Evolutionary conservation across 495 filamentous ascomycete species (phyloP).

Genomic region (Daldinia childiae): DNA sequence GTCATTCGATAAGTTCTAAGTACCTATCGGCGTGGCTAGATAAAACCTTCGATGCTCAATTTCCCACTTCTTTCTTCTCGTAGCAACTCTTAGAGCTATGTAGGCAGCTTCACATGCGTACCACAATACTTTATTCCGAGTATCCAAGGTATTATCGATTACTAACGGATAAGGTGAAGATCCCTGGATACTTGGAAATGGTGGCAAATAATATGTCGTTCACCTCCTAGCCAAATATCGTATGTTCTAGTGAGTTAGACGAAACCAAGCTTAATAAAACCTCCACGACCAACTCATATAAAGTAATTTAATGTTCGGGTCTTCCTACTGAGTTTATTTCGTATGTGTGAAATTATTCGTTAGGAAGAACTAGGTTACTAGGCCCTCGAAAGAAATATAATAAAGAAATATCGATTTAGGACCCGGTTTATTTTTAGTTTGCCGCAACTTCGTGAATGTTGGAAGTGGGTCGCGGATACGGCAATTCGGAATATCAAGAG

Average conservation of each 20-base stretch:
- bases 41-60: background rate
- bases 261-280: background rate
- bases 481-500: slow-evolving; percentile 14
- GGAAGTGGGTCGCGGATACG: slow-evolving; percentile 32
- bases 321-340: background rate
- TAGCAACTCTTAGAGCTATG: background rate
- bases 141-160: background rate
- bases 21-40: slow-evolving; percentile 13
- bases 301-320: background rate
- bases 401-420: slow-evolving; percentile 24
- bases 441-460: slow-evolving; percentile 18
- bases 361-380: background rate
- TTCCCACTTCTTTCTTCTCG: slow-evolving; percentile 2
- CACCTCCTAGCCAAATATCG: slow-evolving; percentile 7
- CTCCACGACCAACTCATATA: background rate
- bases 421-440: slow-evolving; percentile 30
- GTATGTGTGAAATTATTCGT: slow-evolving; percentile 11
- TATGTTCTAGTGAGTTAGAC: slow-evolving; percentile 10
- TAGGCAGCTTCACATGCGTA: slow-evolving; percentile 9
- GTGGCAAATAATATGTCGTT: slow-evolving; percentile 34
- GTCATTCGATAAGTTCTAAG: slow-evolving; percentile 29
- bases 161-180: background rate
- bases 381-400: slow-evolving; percentile 14
- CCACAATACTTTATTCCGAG: background rate
- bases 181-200: slow-evolving; percentile 3